Base-by-base conservation (phyloP, 768 basidiomycete species). In the Leccinum variicolor region DNA sequence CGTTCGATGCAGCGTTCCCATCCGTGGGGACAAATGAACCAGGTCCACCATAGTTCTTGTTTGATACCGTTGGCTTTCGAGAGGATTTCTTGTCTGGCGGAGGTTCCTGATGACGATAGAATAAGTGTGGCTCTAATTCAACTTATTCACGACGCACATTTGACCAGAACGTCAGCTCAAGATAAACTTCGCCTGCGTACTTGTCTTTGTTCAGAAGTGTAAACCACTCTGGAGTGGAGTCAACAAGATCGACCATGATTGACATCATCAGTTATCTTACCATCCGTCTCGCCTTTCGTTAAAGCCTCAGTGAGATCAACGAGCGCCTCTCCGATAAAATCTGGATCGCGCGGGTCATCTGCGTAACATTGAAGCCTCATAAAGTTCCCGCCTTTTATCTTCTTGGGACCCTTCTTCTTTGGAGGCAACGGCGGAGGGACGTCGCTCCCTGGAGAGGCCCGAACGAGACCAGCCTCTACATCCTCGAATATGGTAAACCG, bases 101-200 rank as follows among this genome's bases (percentile, higher is more conserved):
- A 34, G 87, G 85, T 73, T 88, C 91, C 91, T 92, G 23, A 36
- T 45, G n/a, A 55, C 52, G 13, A 26, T 47, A 47, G 28, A 50
- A 52, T 62, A 48, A 61, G 56, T n/a, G 59, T 41, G 43, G n/a
- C 9, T 45, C 21, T 19, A 46, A 45, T 28, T n/a, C 8, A n/a
- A n/a, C 43, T 28, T 6, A 43, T 43, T 9, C 31, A 21, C 33
- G 43, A 60, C 88, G 56, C 60, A 92, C 92, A 69, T 93, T 92
- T 10, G 94, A 94, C 86, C 92, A 99, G 76, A 96, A 98, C 0
- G 97, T 99, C 66, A 98, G 73, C 70, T 99, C 97, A 21, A 98
- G 79, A 69, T 96, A 98, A 13, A 99, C 87, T 72, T 98, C 96
- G 7, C 97, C 97, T 26, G 87, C 86, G 71, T 97, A 98, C 64